Conservation (phyloP, 1,284 basidiomycete genomes). For the Hypsizygus ulmarius region DNA sequence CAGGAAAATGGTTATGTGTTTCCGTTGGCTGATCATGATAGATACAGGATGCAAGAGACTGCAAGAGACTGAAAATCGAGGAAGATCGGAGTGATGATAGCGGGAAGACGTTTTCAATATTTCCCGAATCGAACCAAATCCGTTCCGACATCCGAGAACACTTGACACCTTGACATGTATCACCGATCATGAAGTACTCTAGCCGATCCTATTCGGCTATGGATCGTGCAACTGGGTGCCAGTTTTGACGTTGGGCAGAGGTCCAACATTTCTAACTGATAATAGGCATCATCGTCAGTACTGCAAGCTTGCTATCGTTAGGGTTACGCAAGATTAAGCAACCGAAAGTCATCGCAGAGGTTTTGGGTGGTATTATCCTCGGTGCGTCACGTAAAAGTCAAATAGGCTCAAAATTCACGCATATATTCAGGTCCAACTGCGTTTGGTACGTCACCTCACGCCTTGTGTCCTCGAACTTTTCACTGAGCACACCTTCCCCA, state of each 20-base stretch:
- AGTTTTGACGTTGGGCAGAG: too few species aligned
- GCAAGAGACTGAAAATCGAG: too few species aligned
- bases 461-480: slow-evolving; percentile 22
- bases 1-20: too few species aligned
- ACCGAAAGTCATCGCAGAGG: slow-evolving; percentile 73
- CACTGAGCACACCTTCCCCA: slow-evolving; percentile 9
- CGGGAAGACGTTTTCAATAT: too few species aligned
- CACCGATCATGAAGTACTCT: too few species aligned
- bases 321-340: slow-evolving; percentile 73
- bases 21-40: too few species aligned
- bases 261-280: background rate
- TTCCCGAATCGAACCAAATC: too few species aligned
- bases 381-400: slow-evolving; percentile 36
- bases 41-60: too few species aligned
- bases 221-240: slow-evolving; percentile 13
- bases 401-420: slow-evolving; percentile 1
- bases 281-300: slow-evolving; percentile 73
- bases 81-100: too few species aligned
- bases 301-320: slow-evolving; percentile 76
- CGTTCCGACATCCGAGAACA: too few species aligned
- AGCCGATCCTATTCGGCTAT: slow-evolving; percentile 9
- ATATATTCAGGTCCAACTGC: slow-evolving; percentile 65
- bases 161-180: too few species aligned
- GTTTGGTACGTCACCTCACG: slow-evolving; percentile 41
- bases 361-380: slow-evolving; percentile 88